Evolutionary conservation across 306 rosid species (phyloP).

Genomic region (Sphenostylis stenocarpa): DNA sequence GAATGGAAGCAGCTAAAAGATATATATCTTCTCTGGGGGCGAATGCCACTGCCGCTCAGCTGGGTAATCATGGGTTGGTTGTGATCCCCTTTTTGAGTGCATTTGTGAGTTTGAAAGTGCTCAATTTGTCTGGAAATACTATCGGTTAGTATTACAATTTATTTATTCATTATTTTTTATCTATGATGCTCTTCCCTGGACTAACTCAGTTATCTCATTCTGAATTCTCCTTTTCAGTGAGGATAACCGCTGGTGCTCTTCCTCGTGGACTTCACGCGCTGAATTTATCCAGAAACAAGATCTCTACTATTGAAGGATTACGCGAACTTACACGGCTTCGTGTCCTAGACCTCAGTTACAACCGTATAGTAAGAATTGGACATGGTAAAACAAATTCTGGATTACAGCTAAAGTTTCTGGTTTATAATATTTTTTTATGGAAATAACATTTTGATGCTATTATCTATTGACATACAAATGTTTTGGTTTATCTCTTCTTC

Average conservation of each 20-base stretch:
- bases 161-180: conserved; percentile 1
- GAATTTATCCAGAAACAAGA: conserved; percentile 84
- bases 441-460: background rate
- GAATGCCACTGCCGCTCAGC: conserved; percentile 68
- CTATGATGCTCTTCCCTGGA: background rate
- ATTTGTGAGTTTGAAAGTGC: conserved; percentile 74
- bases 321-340: conserved; percentile 96
- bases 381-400: conserved; percentile 61
- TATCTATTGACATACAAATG: conserved; percentile 17
- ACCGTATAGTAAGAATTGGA: conserved; percentile 79
- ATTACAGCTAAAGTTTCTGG: conserved; percentile 16
- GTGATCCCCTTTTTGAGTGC: conserved; percentile 89
- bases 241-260: conserved; percentile 84
- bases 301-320: conserved; percentile 76
- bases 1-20: conserved; percentile 83
- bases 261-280: conserved; percentile 89
- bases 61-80: conserved; percentile 82
- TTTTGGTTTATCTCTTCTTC: conserved; percentile 17
- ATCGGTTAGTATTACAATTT: conserved; percentile 57
- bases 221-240: conserved; percentile 55
- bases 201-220: background rate
- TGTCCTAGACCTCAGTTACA: conserved; percentile 83
- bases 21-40: conserved; percentile 82
- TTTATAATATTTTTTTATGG: background rate
- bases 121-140: conserved; percentile 84